Evolutionary conservation across 177 flowering plant genomes (phyloP).

Genomic region (Tripterygium wilfordii): DNA sequence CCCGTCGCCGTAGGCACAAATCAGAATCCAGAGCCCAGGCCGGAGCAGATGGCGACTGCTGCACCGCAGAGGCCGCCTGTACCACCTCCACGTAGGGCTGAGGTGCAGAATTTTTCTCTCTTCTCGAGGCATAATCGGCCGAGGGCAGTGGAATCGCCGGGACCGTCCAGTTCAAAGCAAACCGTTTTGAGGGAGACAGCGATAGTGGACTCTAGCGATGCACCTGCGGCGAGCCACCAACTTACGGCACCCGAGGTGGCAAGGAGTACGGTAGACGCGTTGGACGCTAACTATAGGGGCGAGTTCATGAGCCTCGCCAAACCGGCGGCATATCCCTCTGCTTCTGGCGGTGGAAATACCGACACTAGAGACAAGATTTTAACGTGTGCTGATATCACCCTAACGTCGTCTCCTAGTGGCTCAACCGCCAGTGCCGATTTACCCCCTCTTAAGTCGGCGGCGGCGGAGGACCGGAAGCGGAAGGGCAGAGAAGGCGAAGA

Average conservation of each 20-base stretch:
- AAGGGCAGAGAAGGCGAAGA: conserved; percentile 58
- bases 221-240: conserved; percentile 25
- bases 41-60: conserved; percentile 7
- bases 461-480: conserved; percentile 48
- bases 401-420: conserved; percentile 55
- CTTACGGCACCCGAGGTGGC: conserved; percentile 11
- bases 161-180: conserved; percentile 22
- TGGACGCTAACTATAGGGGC: conserved; percentile 12
- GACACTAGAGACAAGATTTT: conserved; percentile 7
- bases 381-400: conserved; percentile 31
- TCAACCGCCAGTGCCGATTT: conserved; percentile 42
- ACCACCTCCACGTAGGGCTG: conserved; percentile 25
- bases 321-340: conserved; percentile 10
- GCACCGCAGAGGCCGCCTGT: conserved; percentile 32
- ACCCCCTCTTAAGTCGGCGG: conserved; percentile 10
- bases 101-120: conserved; percentile 31
- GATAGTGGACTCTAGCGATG: conserved; percentile 55
- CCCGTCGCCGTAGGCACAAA: not conserved
- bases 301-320: conserved; percentile 16
- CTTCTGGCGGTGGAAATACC: conserved; percentile 3
- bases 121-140: conserved; percentile 36
- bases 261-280: conserved; percentile 5
- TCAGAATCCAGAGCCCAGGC: conserved; percentile 1
- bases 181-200: conserved; percentile 30
- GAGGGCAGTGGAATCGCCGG: too few species aligned